Evolutionary conservation across 2,329 filamentous ascomycete genomes (phyloP), one percentile per base, ranked within the genome.

Genomic region (Cercospora zeina): DNA sequence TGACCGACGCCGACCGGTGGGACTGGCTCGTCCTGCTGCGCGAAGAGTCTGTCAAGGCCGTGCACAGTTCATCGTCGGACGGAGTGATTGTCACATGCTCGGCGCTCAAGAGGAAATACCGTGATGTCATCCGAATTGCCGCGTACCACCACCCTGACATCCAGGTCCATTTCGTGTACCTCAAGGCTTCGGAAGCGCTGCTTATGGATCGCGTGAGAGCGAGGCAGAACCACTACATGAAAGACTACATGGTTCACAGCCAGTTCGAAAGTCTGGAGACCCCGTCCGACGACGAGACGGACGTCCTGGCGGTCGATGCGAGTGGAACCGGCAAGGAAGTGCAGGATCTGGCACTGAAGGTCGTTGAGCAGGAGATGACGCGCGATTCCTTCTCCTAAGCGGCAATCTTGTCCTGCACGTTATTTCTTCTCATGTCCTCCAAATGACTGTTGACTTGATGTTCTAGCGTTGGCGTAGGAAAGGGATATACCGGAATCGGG

Each of bases 81-180:
- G 79, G 91, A 54, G 95, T 97, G n/a, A 90, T 99, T 54, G 85
- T 99, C 64, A 96, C 95, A 58, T 99, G 95, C 83, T 96, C 91
- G 11, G 95, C 93, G 1, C 84, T 99, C 58, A 97, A 97, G 83
- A 90, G 90, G 76, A 97, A 96, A 79, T 99, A 99, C 81, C 88
- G 95, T 70, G 95, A 99, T 68, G 79, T 81, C 58, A 78, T 82
- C 60, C 78, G 80, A 14, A 74, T 79, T n/a, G 80, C 80, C n/a
- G 71, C 76, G 6, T 77, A 81, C 67, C 75, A 79, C 63, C 72
- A 80, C 63, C 75, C 76, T 6, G 72, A 77, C 19, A 74, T 81
- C 49, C 72, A 71, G 21, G 78, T 97, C 55, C 93, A 97, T 78
- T 97, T 99, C 75, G 87, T 99, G 69, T 99, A 93, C 78, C 87